These are phyloP conservation scores for Scleromitrula shiraiana DNA, from an alignment of 2,329 filamentous ascomycete species.

Conservation along the genomic window DNA sequence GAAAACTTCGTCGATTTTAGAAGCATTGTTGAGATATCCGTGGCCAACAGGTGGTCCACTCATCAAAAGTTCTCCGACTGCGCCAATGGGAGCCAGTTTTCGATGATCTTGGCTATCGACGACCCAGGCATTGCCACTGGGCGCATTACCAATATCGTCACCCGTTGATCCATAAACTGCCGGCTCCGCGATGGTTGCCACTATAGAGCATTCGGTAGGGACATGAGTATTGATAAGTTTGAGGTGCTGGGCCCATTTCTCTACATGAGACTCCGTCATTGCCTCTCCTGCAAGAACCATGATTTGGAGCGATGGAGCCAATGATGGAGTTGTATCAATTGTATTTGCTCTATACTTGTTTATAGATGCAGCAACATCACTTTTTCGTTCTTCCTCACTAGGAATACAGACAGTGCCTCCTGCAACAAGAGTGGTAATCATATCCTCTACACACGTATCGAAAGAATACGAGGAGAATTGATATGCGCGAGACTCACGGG, in stretches of 20 bases:
- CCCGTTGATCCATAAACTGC: neutral
- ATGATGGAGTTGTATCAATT: conserved; percentile 23
- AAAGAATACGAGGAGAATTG: conserved; percentile 21
- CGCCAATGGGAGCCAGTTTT: conserved; percentile 17
- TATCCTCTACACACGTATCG: conserved; percentile 32
- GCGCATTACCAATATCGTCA: neutral
- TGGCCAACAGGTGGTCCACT: conserved; percentile 50
- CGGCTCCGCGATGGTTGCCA: conserved; percentile 10
- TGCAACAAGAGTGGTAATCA: conserved; percentile 22
- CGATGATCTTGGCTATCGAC: conserved; percentile 16
- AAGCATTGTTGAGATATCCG: conserved; percentile 51
- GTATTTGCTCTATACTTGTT: conserved; percentile 15
- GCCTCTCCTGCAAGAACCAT: conserved; percentile 22
- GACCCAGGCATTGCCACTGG: conserved; percentile 31
- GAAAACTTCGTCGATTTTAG: conserved; percentile 50
- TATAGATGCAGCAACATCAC: conserved; percentile 29
- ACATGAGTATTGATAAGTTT: conserved; percentile 34
- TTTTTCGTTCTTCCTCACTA: conserved; percentile 32
- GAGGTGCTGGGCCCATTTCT: conserved; percentile 30
- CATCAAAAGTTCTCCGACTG: conserved; percentile 23
- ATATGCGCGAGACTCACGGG: conserved; percentile 10
- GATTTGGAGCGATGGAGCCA: conserved; percentile 19
- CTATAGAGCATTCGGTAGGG: conserved; percentile 11
- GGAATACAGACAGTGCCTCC: conserved; percentile 35
- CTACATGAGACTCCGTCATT: conserved; percentile 32